Evolutionary conservation across 352 stramenopile genomes (phyloP).

Genomic region (Globisporangium viniferum): DNA sequence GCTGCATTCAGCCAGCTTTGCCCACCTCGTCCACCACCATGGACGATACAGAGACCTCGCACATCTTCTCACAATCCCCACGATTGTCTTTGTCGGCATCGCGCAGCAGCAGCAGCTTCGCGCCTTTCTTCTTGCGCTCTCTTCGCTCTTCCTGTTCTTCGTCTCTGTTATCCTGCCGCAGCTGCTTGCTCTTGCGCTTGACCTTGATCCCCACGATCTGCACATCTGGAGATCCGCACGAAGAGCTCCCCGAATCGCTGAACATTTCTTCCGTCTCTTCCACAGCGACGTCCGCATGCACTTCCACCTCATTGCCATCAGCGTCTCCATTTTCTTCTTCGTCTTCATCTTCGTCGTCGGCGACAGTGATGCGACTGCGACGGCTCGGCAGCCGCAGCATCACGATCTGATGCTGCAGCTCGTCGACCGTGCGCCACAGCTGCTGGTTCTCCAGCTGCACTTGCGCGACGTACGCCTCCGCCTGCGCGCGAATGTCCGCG

Average conservation of each 20-base stretch:
- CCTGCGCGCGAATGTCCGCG: slow-evolving; percentile 35
- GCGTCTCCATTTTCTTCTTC: background rate
- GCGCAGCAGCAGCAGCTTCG: background rate
- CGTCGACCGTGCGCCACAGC: slow-evolving; percentile 15
- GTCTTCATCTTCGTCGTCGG: background rate
- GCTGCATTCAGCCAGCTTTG: background rate
- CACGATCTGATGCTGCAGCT: slow-evolving; percentile 11
- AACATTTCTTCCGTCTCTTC: background rate
- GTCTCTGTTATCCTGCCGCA: background rate
- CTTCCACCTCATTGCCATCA: background rate
- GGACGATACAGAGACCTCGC: background rate
- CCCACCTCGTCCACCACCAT: background rate
- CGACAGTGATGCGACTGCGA: slow-evolving; percentile 3
- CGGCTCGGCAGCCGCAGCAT: background rate
- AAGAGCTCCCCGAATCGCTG: slow-evolving; percentile 9
- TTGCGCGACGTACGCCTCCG: slow-evolving; percentile 52
- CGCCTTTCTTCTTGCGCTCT: background rate
- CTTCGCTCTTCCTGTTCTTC: background rate
- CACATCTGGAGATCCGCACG: slow-evolving; percentile 9
- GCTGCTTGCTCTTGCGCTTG: slow-evolving; percentile 9
- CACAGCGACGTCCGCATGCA: background rate
- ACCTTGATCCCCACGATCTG: slow-evolving; percentile 7
- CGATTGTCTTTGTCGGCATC: background rate
- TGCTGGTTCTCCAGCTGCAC: slow-evolving; percentile 42
- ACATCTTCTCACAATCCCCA: background rate